Evolutionary conservation across 768 basidiomycete species (phyloP), one percentile per base, ranked within the genome.

Genomic region (Amylocystis lapponica): DNA sequence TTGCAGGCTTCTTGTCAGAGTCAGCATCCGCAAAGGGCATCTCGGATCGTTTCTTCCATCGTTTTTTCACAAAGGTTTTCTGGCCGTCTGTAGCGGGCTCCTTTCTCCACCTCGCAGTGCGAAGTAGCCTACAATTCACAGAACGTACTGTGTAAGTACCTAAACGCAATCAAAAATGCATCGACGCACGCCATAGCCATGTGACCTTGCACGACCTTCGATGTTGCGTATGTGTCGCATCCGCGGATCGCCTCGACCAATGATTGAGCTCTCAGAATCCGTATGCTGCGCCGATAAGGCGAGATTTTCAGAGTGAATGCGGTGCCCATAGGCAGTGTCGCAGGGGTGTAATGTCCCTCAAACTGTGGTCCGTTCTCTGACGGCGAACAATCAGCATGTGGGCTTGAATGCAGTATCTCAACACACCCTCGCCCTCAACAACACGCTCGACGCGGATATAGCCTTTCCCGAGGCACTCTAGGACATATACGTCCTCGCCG

Each of bases 401-500:
- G 31, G 14, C 5, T n/a, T 17, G 14, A 21, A 34, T n/a, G 14
- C 34, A 23, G 27, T 20, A 10, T 19, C 7, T 23, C 27, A 39
- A 36, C 52, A 46, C 43, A 69, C 71, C 64, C 55, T 64, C 61
- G 39, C 64, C 59, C 39, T 56, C 67, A 37, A 63, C 41, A 1
- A 59, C 53, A 3, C 68, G 73, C 45, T 80, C 76, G 12, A 92
- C 68, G 31, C 80, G 78, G 38, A 92, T 66, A 52, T 74, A 71
- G 2, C 89, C 88, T 48, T 72, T 75, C 11, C 76, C 78, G n/a
- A 87, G 61, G 48, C 82, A 81, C 55, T 89, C 85, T 2, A 94
- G 68, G 7, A 94, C 75, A 59, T 83, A 86, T 13, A 78, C 60
- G 27, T 79, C 72, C 3, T 70, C 67, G 5, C 90, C 87, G 53